Base-by-base conservation (phyloP, 768 basidiomycete genomes). In the Boletellus sp. region DNA sequence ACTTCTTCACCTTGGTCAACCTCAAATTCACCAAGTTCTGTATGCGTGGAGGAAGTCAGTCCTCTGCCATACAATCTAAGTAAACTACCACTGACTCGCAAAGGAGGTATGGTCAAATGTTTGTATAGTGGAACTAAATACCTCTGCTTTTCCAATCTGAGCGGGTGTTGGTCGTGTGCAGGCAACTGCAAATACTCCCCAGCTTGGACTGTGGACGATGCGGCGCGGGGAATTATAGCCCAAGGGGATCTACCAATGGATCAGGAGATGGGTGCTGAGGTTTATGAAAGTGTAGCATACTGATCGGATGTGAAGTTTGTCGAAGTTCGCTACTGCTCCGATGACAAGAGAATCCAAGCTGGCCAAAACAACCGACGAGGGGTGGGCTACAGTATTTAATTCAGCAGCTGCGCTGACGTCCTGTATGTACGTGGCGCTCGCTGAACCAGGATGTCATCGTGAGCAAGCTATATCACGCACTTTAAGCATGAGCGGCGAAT, bases 291-390 rank as follows among this genome's bases (percentile, higher is more conserved):
- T 23, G 12, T 12, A 28, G 53, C 78, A 54, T 64, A 90, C 90
- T 32, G 89, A 79, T 48, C 84, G 82, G 40, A 94, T 82, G 58
- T 94, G 87, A 65, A 93, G 75, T 65, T 88, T 89, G 54, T 88
- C 81, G 11, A 91, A 71, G 51, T 85, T 78, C 28, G 73, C 70
- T 12, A 91, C 76, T 6, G 71, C 71, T 8, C 91, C 92, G 39
- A 95, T 79, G 42, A 78, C 68, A 15, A 94, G 66, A 0, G 76
- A 71, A 6, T 72, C 72, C 0, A 75, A 62, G 3, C 79, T 77
- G 10, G 80, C 80, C 37, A 92, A 64, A 19, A 87, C 58, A n/a
- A 91, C 65, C 1, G 83, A 79, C 1, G 75, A 71, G 20, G 68
- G 65, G 68, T 81, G 83, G 7, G 61, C 62, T 35, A 59, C 50